These are phyloP conservation scores for Epipyxis sp. DNA, from an alignment of 108 stramenopile genomes.

Conservation along the genomic window DNA sequence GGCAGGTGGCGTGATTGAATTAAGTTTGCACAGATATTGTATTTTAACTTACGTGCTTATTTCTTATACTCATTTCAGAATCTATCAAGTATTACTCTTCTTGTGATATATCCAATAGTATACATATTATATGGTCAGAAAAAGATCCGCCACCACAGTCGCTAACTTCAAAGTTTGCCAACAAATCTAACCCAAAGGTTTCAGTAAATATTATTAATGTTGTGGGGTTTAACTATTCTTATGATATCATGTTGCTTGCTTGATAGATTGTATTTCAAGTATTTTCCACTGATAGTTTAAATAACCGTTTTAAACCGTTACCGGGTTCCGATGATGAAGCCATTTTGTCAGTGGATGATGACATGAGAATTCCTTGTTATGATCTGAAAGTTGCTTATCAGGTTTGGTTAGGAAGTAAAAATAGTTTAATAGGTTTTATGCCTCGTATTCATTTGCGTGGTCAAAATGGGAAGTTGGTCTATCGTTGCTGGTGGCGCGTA, in stretches of 20 bases:
- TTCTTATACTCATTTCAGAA: neutral
- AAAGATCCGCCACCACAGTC: neutral
- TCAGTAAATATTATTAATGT: neutral
- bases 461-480: neutral
- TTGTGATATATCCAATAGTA: neutral
- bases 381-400: conserved; percentile 43
- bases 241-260: neutral
- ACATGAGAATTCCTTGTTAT: conserved; percentile 45
- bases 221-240: neutral
- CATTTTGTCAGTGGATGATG: conserved; percentile 55
- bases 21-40: neutral
- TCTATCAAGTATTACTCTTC: conserved; percentile 15
- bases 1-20: neutral
- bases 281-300: conserved; percentile 7
- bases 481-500: conserved; percentile 39
- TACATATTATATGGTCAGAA: conserved; percentile 24
- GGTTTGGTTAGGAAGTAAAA: conserved; percentile 31
- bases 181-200: neutral
- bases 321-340: conserved; percentile 34
- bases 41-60: neutral
- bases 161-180: neutral
- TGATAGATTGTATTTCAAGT: conserved; percentile 10
- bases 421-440: conserved; percentile 45
- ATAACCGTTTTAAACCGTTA: conserved; percentile 27
- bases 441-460: conserved; percentile 41